These are phyloP conservation scores for Trapa bicornis DNA, from an alignment of 345 rosid genomes.

Conservation along the genomic window DNA sequence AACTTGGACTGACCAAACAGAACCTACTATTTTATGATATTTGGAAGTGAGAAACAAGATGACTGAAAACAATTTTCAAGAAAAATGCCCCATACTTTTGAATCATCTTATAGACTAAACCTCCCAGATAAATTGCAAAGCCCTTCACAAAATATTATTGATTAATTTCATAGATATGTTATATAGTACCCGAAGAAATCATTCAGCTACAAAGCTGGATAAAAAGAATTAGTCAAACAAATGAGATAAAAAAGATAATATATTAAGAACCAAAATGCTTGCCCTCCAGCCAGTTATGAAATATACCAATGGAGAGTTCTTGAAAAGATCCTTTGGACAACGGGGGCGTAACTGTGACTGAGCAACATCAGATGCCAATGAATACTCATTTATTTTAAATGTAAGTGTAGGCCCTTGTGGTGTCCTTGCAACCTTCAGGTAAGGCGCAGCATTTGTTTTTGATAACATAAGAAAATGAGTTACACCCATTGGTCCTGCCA, in stretches of 20 bases:
- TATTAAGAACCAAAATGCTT: not conserved
- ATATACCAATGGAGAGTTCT: constrained; percentile 74
- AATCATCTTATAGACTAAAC: not conserved
- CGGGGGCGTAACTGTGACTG: constrained; percentile 79
- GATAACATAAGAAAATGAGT: constrained; percentile 80
- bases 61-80: not conserved
- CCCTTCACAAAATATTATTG: not conserved
- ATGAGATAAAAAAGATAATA: not conserved
- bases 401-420: constrained; percentile 96
- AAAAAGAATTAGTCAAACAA: not conserved
- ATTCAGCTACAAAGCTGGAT: not conserved
- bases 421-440: constrained; percentile 75
- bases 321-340: constrained; percentile 88
- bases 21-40: not conserved
- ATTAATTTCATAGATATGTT: not conserved
- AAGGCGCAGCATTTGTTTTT: constrained; percentile 55
- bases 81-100: not conserved
- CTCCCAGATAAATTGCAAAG: not conserved
- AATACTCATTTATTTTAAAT: constrained; percentile 65
- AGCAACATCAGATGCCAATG: constrained; percentile 64
- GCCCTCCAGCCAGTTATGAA: not conserved
- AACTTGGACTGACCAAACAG: not conserved
- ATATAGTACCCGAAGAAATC: not conserved
- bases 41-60: not conserved
- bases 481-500: constrained; percentile 97